Conservation (phyloP, 2,329 filamentous ascomycete genomes). For the Aureobasidium zeae region DNA sequence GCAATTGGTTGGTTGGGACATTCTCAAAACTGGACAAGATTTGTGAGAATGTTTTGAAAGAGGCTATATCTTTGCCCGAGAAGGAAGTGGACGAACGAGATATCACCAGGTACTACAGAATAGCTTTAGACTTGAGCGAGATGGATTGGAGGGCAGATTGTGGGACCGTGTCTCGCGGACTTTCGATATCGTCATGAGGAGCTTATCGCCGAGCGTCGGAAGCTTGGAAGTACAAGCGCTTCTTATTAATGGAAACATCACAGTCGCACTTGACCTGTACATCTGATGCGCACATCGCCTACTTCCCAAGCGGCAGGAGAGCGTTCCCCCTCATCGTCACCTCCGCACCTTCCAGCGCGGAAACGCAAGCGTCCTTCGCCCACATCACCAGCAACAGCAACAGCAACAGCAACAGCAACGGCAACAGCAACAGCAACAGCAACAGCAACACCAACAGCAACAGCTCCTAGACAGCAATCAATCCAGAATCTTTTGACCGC, state of each 20-base stretch:
- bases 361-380: slow-evolving; percentile 7
- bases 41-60: not conserved
- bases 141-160: too few relatives aligned
- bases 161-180: too few relatives aligned
- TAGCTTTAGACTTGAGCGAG: too few relatives aligned
- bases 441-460: not conserved
- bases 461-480: slow-evolving; percentile 2
- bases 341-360: not conserved
- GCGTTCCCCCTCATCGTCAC: slow-evolving; percentile 8
- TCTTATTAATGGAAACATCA: not conserved
- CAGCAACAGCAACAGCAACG: not conserved
- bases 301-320: slow-evolving; percentile 10
- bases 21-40: slow-evolving; percentile 25
- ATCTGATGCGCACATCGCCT: slow-evolving; percentile 4
- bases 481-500: slow-evolving; percentile 8
- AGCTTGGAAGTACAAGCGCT: not conserved
- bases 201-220: slow-evolving; percentile 11
- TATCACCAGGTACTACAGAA: too few relatives aligned
- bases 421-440: not conserved
- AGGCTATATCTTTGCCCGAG: not conserved
- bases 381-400: not conserved
- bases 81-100: too few relatives aligned
- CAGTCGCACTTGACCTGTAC: not conserved
- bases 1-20: slow-evolving; percentile 50
- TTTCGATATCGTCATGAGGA: slow-evolving; percentile 15